Evolutionary conservation across 2,329 filamentous ascomycete genomes (phyloP).

Genomic region (Colletotrichum tabaci): DNA sequence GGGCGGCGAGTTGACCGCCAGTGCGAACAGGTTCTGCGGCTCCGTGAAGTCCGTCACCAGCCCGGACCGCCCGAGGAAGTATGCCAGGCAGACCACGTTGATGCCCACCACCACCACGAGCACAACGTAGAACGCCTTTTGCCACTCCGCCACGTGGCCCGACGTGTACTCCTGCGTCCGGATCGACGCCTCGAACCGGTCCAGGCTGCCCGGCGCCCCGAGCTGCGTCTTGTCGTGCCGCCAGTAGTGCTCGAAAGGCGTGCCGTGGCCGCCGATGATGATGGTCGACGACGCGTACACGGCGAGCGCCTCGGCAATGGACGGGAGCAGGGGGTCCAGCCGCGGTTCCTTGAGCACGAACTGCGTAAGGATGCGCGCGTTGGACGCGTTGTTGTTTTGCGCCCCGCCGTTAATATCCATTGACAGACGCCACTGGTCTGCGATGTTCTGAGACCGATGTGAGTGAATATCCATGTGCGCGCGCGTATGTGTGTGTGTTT

Average conservation of each 20-base stretch:
- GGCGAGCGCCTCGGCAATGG: constrained; percentile 80
- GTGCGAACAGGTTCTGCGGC: constrained; percentile 80
- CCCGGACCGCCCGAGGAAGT: constrained; percentile 68
- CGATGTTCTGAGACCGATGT: constrained; percentile 57
- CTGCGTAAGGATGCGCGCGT: constrained; percentile 71
- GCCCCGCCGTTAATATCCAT: constrained; percentile 71
- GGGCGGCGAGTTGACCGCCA: constrained; percentile 75
- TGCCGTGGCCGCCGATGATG: constrained; percentile 70
- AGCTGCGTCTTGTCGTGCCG: constrained; percentile 59
- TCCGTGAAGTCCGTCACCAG: constrained; percentile 86
- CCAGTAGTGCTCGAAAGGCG: constrained; percentile 74
- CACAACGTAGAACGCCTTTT: constrained; percentile 77
- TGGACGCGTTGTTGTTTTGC: constrained; percentile 70
- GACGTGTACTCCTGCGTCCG: constrained; percentile 79
- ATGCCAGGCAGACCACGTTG: constrained; percentile 76
- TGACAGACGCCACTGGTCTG: constrained; percentile 67
- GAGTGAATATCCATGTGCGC: background rate
- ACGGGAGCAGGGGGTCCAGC: constrained; percentile 71
- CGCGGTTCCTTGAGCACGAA: constrained; percentile 58
- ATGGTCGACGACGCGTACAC: constrained; percentile 79
- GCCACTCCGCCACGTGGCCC: constrained; percentile 72
- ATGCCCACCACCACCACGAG: constrained; percentile 76
- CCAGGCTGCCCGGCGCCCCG: constrained; percentile 59
- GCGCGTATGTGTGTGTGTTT: background rate
- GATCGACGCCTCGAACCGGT: constrained; percentile 76